Conservation (phyloP, 1,284 basidiomycete species). For the Tylopilus microsporus region DNA sequence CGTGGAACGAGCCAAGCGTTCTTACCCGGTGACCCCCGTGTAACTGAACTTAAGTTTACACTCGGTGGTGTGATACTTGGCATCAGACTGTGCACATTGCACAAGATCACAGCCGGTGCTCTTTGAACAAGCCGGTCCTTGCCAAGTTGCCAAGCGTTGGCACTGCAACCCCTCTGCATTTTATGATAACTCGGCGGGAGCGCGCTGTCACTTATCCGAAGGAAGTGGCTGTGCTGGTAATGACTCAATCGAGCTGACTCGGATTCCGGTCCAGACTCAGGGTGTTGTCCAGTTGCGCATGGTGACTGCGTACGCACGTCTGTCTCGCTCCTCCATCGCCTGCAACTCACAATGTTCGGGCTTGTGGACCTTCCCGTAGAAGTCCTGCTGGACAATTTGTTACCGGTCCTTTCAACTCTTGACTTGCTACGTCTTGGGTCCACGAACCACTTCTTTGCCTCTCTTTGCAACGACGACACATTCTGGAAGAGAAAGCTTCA, state of each 20-base stretch:
- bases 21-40: not conserved
- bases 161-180: not conserved
- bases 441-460: constrained; percentile 56
- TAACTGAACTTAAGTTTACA: too few species aligned
- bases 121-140: not conserved
- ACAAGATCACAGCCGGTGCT: not conserved
- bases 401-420: constrained; percentile 55
- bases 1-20: not conserved
- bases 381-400: constrained; percentile 66
- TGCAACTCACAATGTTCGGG: constrained; percentile 25
- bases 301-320: too few species aligned
- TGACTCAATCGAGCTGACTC: constrained; percentile 3
- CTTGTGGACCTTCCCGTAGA: constrained; percentile 63
- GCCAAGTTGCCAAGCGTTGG: not conserved
- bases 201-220: not conserved
- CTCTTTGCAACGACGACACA: constrained; percentile 65
- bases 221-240: constrained; percentile 25
- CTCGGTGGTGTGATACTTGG: too few species aligned
- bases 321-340: not conserved
- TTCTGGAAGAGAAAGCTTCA: constrained; percentile 73
- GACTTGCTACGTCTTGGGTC: constrained; percentile 57
- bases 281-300: constrained; percentile 5
- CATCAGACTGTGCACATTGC: too few species aligned
- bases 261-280: not conserved
- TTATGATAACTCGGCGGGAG: too few species aligned